Conservation (phyloP, 208 protist genomes). For the Leishmania lainsoni region DNA sequence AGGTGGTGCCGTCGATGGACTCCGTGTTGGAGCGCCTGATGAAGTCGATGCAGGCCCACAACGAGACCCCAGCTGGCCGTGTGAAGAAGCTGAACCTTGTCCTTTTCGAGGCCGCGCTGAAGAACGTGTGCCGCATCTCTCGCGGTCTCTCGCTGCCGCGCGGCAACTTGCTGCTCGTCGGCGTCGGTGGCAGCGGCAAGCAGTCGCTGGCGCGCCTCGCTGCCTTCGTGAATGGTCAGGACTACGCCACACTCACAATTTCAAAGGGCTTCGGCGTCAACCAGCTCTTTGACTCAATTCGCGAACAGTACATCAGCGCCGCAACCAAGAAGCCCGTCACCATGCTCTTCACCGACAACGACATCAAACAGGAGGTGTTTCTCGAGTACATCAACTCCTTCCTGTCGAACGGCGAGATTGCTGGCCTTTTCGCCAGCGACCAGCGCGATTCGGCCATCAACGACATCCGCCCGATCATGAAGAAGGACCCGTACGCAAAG, state of each 20-base stretch:
- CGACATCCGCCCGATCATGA: conserved; percentile 95
- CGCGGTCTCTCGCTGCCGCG: conserved; percentile 91
- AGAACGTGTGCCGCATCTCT: conserved; percentile 95
- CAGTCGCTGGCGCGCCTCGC: conserved; percentile 93
- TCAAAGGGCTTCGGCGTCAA: conserved; percentile 94
- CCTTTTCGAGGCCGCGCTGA: conserved; percentile 95
- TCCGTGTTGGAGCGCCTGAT: conserved; percentile 77
- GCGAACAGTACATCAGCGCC: conserved; percentile 90
- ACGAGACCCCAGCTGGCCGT: conserved; percentile 81
- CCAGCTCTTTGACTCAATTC: conserved; percentile 94
- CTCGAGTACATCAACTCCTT: conserved; percentile 99
- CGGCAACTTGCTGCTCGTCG: conserved; percentile 95
- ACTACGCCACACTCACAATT: conserved; percentile 92
- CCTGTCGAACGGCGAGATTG: conserved; percentile 95
- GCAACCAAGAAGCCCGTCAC: conserved; percentile 88
- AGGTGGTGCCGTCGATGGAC: conserved; percentile 89
- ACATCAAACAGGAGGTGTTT: conserved; percentile 98
- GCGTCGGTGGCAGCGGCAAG: conserved; percentile 93
- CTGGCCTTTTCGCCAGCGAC: conserved; percentile 98
- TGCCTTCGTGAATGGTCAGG: conserved; percentile 85
- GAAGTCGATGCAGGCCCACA: conserved; percentile 84
- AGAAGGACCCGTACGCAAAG: conserved; percentile 93
- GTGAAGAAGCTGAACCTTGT: conserved; percentile 94
- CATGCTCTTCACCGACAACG: conserved; percentile 98
- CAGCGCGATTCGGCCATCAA: conserved; percentile 96